Evolutionary conservation across 306 rosid species (phyloP), one percentile per base, ranked within the genome.

Genomic region (Ormosia emarginata): DNA sequence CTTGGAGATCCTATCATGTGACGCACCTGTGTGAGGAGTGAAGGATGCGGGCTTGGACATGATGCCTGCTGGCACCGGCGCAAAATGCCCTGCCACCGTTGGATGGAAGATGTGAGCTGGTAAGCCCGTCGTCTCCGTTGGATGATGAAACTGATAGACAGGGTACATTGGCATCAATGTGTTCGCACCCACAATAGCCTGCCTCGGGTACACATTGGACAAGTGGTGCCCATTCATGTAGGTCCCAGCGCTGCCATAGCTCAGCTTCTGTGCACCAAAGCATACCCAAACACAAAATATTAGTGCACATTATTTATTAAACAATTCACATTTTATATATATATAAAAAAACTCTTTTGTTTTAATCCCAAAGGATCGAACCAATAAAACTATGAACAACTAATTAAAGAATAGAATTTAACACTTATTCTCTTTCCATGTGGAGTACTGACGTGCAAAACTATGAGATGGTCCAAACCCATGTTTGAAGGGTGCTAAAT

Each of bases 121-220:
- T 10, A 85, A 73, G 17, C 97, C 97, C 90, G 89, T 85, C 4
- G 94, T 87, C 49, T 86, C 97, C 56, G 93, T 84, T 79, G 76
- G 82, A 67, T 88, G 97, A 58, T 90, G 94, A 83, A 74, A 91
- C 15, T 88, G 96, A 79, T 89, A 91, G 3, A 83, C 43, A 8
- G 94, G 98, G 89, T 93, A 91, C 90, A 91, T 84, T 2, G 97
- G 93, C 92, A 94, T 92, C 94, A 88, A 1, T 65, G 94, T 78
- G 85, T 89, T 93, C 6, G 76, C 92, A 34, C 94, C 91, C 37
- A 91, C 81, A 36, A 90, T 85, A 47, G 79, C 80, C 39, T 91
- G 94, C 50, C 94, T 89, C 33, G 91, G 94, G 71, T 90, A 90
- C 85, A 89, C 80, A 10, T 87, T 87, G 15, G 92, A 64, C 79